Base-by-base conservation (phyloP, 306 rosid species). In the Sesbania bispinosa region DNA sequence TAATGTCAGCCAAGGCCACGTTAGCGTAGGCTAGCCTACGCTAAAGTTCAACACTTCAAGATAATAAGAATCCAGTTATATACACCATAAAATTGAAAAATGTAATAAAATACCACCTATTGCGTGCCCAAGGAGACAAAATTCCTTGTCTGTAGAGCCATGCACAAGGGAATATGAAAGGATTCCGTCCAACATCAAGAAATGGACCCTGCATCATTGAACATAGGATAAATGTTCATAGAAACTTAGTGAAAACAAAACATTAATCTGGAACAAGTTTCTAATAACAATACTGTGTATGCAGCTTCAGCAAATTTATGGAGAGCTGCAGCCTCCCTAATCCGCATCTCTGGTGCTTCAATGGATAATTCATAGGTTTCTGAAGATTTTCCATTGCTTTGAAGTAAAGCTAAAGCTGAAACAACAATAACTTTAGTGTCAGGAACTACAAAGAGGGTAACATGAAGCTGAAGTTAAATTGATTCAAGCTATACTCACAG, bases 281-380 rank as follows among this genome's bases (percentile, higher is more conserved):
- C 47, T 19, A 32, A 59, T 43, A 61, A 39, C 29, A 67, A 29
- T 88, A 90, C 98, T 63, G 98, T 93, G 82, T 93, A 93, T 57
- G 98, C 96, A 73, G 98, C 98, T 87, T 90, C 98, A 19, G 96
- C 96, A 81, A 85, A 93, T 74, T 88, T 90, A 86, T 90, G 96
- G 76, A 93, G 88, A 75, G 85, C 77, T 29, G 80, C 86, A 72
- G 98, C 98, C 83, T 90, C 98, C 86, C 70, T 81, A 66, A 90
- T 84, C 46, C 15, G 70, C 63, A 63, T 82, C 59, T 68, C 80
- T 42, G 96, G 93, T 70, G 85, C 84, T 74, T 84, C 88, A 26
- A 23, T 15, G 59, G 77, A 71, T 69, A 75, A 88, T 14, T 87
- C 83, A 79, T 29, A 62, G 51, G 88, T 75, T 36, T 80, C 84